Conservation (phyloP, 768 basidiomycete genomes). For the Naganishia vishniacii region DNA sequence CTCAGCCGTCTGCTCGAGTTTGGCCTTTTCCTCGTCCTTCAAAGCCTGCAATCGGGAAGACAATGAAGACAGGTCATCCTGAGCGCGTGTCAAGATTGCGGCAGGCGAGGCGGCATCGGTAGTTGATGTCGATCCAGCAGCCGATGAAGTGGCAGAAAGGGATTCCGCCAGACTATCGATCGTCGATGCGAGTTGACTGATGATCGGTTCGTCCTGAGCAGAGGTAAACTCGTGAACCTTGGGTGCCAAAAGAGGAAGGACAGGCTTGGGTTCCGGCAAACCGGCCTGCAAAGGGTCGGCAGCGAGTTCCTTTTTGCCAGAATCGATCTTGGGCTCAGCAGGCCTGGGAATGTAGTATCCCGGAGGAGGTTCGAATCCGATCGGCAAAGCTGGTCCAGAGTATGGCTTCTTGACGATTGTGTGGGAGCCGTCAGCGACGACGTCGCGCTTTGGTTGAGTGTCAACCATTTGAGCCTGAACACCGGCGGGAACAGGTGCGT, state of each 20-base stretch:
- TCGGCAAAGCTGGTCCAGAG: conserved; percentile 63
- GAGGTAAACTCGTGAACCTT: conserved; percentile 62
- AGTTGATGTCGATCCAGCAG: conserved; percentile 27
- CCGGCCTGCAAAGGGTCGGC: conserved; percentile 30
- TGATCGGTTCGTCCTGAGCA: conserved; percentile 75
- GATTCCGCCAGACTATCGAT: conserved; percentile 87
- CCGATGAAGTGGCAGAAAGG: conserved; percentile 64
- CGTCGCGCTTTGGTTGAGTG: conserved; percentile 24
- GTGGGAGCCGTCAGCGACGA: conserved; percentile 28
- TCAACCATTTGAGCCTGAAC: conserved; percentile 28
- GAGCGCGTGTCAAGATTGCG: conserved; percentile 71
- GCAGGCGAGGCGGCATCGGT: conserved; percentile 62
- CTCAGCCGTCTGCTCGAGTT: conserved; percentile 64
- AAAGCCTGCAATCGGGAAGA: conserved; percentile 69
- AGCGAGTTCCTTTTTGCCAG: conserved; percentile 34
- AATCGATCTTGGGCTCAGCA: conserved; percentile 24
- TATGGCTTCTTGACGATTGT: conserved; percentile 54
- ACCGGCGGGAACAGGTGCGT: conserved; percentile 27
- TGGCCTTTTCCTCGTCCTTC: conserved; percentile 69
- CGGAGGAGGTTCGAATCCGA: conserved; percentile 90
- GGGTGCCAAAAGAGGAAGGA: conserved; percentile 75
- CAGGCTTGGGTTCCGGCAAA: conserved; percentile 33
- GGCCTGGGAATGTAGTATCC: conserved; percentile 61
- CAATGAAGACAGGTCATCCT: conserved; percentile 71
- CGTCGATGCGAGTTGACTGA: conserved; percentile 81